Evolutionary conservation across 1,139 yeast species (phyloP).

Genomic region (Suhomyces bolitotheri): DNA sequence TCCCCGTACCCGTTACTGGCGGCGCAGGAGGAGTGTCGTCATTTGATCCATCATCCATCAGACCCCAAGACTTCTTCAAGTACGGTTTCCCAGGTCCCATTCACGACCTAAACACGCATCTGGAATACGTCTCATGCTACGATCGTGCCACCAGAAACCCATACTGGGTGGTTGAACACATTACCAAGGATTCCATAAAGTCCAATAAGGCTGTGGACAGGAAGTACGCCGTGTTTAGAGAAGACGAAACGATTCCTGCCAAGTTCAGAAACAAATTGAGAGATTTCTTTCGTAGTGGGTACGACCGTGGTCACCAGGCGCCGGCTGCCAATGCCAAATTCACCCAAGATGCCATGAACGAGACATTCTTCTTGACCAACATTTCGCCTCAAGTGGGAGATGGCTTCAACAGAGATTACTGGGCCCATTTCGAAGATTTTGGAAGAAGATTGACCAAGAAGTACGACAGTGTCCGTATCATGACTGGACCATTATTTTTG

Average conservation of each 20-base stretch:
- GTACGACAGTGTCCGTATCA: constrained; percentile 74
- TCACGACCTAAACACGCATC: constrained; percentile 73
- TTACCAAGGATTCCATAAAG: constrained; percentile 70
- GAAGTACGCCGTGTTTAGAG: constrained; percentile 76
- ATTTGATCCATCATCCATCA: constrained; percentile 39
- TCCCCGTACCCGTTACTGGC: constrained; percentile 18
- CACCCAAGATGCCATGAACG: constrained; percentile 89
- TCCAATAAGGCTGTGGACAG: constrained; percentile 62
- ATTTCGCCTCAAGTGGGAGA: constrained; percentile 98
- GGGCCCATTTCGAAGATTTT: constrained; percentile 97
- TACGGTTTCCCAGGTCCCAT: constrained; percentile 96
- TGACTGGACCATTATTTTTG: constrained; percentile 91
- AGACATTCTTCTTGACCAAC: constrained; percentile 84
- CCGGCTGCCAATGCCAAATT: constrained; percentile 98
- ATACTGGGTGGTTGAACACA: constrained; percentile 85
- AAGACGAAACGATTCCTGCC: constrained; percentile 82
- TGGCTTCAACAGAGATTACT: constrained; percentile 92
- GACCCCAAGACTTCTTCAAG: constrained; percentile 76
- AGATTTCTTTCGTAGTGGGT: constrained; percentile 93
- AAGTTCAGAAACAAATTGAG: constrained; percentile 72
- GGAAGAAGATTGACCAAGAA: constrained; percentile 69
- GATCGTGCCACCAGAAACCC: constrained; percentile 87
- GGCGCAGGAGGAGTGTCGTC: constrained; percentile 16
- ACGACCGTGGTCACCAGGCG: constrained; percentile 95
- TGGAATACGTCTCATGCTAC: constrained; percentile 81